Conservation (phyloP, 163 green algal genomes). For the Chlorella variabilis region DNA sequence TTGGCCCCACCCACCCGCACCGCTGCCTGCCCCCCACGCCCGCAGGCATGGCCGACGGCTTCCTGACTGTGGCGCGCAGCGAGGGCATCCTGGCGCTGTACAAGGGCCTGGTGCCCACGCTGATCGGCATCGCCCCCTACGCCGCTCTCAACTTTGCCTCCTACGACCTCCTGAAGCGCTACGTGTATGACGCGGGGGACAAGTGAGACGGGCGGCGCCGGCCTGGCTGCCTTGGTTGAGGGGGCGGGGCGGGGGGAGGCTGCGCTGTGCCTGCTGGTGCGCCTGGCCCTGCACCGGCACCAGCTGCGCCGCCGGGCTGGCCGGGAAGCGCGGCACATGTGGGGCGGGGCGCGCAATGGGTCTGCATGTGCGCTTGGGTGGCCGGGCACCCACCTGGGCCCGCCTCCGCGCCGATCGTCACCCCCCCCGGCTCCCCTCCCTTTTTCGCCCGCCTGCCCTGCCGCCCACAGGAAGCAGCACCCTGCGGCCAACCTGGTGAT, state of each 20-base stretch:
- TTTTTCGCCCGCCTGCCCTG: not conserved
- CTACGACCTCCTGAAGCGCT: constrained; percentile 89
- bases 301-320: too few species aligned
- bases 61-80: constrained; percentile 67
- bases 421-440: too few species aligned
- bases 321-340: too few species aligned
- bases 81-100: constrained; percentile 85
- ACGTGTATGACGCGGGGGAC: constrained; percentile 34
- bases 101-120: constrained; percentile 65
- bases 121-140: constrained; percentile 90
- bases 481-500: constrained; percentile 74
- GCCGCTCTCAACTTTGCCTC: constrained; percentile 93
- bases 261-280: too few species aligned
- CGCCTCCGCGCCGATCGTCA: too few species aligned
- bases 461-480: constrained; percentile 62
- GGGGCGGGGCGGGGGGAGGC: not conserved
- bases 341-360: too few species aligned
- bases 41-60: constrained; percentile 73
- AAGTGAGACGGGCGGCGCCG: constrained; percentile 34
- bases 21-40: too few species aligned
- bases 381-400: too few species aligned
- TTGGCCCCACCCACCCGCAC: too few species aligned
- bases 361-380: too few species aligned
- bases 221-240: too few species aligned
- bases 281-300: too few species aligned